Percentiles rank a stretch among this genome's conserved stretches.
Conservation (phyloP, 2,329 filamentous ascomycete species). For the Zymoseptoria passerinii region DNA sequence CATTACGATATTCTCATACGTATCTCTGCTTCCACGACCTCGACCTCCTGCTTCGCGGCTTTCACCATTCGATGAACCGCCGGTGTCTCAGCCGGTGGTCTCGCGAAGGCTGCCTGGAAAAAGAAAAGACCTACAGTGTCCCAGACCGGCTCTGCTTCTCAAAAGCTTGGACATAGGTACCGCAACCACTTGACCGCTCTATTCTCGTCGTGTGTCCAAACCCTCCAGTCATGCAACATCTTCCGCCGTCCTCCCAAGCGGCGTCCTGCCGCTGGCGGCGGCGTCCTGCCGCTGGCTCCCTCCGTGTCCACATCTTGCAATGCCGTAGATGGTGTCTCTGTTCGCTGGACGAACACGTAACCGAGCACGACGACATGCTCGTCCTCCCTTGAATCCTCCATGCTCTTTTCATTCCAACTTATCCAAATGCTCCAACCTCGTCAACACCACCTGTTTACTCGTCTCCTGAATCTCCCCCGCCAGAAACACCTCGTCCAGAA, state of each 20-base stretch:
- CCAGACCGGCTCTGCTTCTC: not conserved
- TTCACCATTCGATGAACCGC: not conserved
- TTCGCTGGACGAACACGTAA: too few species aligned
- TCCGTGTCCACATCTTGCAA: too few species aligned
- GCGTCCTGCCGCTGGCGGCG: too few species aligned
- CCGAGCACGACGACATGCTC: not conserved
- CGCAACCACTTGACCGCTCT: not conserved
- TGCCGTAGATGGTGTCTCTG: too few species aligned
- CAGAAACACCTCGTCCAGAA: constrained; percentile 94
- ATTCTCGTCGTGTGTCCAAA: not conserved
- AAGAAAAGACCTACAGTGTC: not conserved
- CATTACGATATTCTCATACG: not conserved
- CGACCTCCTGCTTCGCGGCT: not conserved
- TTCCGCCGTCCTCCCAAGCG: not conserved
- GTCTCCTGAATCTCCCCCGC: constrained; percentile 98
- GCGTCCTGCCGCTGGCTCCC: too few species aligned
- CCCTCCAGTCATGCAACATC: not conserved
- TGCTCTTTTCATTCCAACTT: constrained; percentile 65
- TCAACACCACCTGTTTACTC: constrained; percentile 94
- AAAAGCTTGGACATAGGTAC: too few species aligned
- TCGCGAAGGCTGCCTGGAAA: not conserved
- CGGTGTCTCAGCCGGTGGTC: not conserved
- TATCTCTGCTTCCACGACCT: not conserved
- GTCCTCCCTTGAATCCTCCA: not conserved
- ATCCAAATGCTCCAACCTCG: constrained; percentile 86